phyloP scores from a whole-genome alignment of 2,329 filamentous ascomycete genomes.

The Ophiostoma sp. region DNA sequence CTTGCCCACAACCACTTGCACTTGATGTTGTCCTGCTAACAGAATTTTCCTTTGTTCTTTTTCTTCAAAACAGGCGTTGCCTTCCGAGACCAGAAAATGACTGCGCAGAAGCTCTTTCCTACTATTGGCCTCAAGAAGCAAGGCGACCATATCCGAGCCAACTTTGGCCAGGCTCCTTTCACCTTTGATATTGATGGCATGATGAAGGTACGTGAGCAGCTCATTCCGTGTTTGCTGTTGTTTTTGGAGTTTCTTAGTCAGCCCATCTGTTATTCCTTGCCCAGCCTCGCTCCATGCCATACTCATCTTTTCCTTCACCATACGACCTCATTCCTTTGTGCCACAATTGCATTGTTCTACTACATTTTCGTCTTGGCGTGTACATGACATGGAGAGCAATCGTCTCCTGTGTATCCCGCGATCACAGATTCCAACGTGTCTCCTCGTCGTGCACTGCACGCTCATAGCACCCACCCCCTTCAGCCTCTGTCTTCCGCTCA shows the following conservation, averaged over 20 bases:
- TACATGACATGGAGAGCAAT: background rate
- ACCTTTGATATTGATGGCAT: slow-evolving; percentile 85
- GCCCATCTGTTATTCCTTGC: background rate
- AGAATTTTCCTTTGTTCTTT: too few species aligned
- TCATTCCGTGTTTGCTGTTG: background rate
- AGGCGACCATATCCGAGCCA: slow-evolving; percentile 56
- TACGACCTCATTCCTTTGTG: background rate
- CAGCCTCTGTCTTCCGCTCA: slow-evolving; percentile 7
- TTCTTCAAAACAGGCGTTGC: slow-evolving; percentile 39
- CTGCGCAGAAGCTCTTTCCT: slow-evolving; percentile 59
- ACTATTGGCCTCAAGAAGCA: slow-evolving; percentile 60
- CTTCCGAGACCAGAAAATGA: slow-evolving; percentile 56
- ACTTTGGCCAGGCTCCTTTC: slow-evolving; percentile 71
- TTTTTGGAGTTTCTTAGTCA: background rate
- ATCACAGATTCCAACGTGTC: background rate
- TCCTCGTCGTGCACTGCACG: background rate
- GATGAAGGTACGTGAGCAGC: slow-evolving; percentile 55
- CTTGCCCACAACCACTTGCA: background rate
- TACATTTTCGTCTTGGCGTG: too few species aligned
- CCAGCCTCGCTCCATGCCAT: background rate
- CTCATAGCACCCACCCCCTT: background rate
- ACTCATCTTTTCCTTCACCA: background rate
- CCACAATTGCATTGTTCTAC: background rate
- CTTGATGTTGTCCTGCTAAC: background rate
- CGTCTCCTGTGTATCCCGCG: background rate